Evolutionary conservation across 139 green algal genomes (phyloP), one percentile per base, ranked within the genome.

Genomic region (Monoraphidium neglectum): DNA sequence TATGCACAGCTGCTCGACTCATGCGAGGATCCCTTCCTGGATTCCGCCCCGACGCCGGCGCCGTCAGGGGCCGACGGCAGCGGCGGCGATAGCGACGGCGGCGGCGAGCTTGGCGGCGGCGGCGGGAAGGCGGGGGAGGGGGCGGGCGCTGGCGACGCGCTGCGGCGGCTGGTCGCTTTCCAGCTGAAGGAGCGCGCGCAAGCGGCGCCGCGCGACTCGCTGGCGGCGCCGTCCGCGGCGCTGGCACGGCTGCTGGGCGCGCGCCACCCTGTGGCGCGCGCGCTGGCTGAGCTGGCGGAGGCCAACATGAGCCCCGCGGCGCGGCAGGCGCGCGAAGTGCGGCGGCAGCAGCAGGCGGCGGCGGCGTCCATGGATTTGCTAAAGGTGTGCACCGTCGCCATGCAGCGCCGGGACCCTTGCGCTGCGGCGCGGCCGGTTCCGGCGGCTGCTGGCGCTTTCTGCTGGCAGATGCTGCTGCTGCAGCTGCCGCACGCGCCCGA

Each of bases 1-100:
- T 85, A 82, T 74, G 80, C 53, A 24, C 43, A 56, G 21, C 16
- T 81, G 53, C 30, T 85, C 23, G 69, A 85, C 30, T 16, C 38
- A 10, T 26, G 40, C 4, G 79, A 75, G 8, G 68, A 71, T 26
- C 23, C 32, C 16, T 67, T 64, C 8, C 40, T 61, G 43, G 43
- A 12, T 13, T 32, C 24, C 47, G 28, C 4, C 36, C 65, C 47
- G 51, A 28, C 38, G 46, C 8, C 13, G 66, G 36, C 72, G 6
- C 40, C 36, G 36, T n/a, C 43, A 12, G n/a, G 13, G n/a, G n/a
- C n/a, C 26, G 57, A 67, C 26, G 49, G n/a, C 49, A 72, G 53
- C 56, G 64, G 53, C 32, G 54, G 38, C 2, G 54, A 47, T 30
- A 38, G 38, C 32, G 3, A 30, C n/a, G 51, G 46, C 35, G 51